phyloP scores from a whole-genome alignment of 1,284 basidiomycete species.

The Rhodofomes roseus region DNA sequence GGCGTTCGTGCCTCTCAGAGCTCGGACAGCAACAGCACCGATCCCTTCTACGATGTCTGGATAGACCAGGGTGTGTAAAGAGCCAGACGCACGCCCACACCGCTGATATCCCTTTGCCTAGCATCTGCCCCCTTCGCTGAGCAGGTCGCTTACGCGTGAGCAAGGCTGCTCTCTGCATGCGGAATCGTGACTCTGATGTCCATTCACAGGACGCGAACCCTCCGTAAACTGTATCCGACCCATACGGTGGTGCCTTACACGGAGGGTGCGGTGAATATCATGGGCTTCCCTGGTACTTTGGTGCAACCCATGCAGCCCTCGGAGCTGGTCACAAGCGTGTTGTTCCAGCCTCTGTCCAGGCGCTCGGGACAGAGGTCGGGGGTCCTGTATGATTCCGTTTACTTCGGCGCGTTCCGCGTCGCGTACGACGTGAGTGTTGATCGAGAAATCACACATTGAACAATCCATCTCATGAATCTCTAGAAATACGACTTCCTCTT shows the following conservation, averaged over 20 bases:
- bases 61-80: conserved; percentile 42
- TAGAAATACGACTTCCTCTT: conserved; percentile 47
- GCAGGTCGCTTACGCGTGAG: conserved; percentile 43
- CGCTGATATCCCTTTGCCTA: conserved; percentile 33
- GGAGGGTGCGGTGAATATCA: conserved; percentile 43
- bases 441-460: not conserved
- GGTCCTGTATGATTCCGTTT: conserved; percentile 45
- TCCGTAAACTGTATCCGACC: conserved; percentile 57
- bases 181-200: not conserved
- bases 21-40: conserved; percentile 12
- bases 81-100: not conserved
- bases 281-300: conserved; percentile 47
- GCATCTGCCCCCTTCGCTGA: conserved; percentile 41
- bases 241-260: conserved; percentile 55
- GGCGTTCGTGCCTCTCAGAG: conserved; percentile 14
- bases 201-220: conserved; percentile 39
- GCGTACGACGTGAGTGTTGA: conserved; percentile 52
- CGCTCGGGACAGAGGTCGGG: conserved; percentile 40
- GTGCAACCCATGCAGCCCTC: conserved; percentile 44
- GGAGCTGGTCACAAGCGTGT: conserved; percentile 44
- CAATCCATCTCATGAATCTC: not conserved
- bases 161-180: conserved; percentile 10
- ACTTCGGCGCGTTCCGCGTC: conserved; percentile 52
- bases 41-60: conserved; percentile 45
- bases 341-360: conserved; percentile 47